phyloP scores from a whole-genome alignment of 2,329 filamentous ascomycete genomes.

The Fusarium metavorans region DNA sequence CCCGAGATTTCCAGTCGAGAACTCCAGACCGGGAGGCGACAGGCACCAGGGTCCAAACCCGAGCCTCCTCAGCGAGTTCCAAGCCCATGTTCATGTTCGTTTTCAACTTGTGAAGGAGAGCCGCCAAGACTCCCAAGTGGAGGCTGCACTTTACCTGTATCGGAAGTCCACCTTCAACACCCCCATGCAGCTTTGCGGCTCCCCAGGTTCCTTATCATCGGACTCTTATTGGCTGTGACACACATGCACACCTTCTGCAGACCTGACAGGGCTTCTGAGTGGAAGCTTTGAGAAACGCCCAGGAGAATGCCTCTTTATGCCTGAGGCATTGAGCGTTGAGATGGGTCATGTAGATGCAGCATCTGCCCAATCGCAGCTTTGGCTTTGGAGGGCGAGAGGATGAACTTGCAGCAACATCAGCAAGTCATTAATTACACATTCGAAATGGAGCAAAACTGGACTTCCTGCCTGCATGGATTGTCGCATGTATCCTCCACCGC shows the following conservation, averaged over 20 bases:
- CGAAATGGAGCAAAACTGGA: constrained; percentile 20
- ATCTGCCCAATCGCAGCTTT: constrained; percentile 19
- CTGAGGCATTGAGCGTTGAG: constrained; percentile 20
- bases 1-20: neutral
- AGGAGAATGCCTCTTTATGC: constrained; percentile 7
- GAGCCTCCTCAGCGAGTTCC: constrained; percentile 4
- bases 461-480: constrained; percentile 15
- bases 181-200: constrained; percentile 30
- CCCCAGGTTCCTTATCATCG: constrained; percentile 35
- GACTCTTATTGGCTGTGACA: constrained; percentile 19
- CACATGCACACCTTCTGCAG: constrained; percentile 9
- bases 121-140: constrained; percentile 29
- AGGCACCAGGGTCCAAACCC: constrained; percentile 1
- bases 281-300: neutral
- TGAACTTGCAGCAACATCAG: constrained; percentile 11
- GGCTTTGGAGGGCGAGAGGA: constrained; percentile 15
- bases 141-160: constrained; percentile 34
- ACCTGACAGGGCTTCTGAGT: constrained; percentile 20
- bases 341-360: neutral
- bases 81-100: constrained; percentile 8
- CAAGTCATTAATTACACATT: constrained; percentile 6
- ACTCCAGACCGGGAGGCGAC: neutral
- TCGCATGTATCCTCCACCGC: constrained; percentile 30
- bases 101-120: constrained; percentile 5
- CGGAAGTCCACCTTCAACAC: constrained; percentile 36